Evolutionary conservation across 2,329 filamentous ascomycete species (phyloP).

Genomic region (Coleophoma crateriformis): DNA sequence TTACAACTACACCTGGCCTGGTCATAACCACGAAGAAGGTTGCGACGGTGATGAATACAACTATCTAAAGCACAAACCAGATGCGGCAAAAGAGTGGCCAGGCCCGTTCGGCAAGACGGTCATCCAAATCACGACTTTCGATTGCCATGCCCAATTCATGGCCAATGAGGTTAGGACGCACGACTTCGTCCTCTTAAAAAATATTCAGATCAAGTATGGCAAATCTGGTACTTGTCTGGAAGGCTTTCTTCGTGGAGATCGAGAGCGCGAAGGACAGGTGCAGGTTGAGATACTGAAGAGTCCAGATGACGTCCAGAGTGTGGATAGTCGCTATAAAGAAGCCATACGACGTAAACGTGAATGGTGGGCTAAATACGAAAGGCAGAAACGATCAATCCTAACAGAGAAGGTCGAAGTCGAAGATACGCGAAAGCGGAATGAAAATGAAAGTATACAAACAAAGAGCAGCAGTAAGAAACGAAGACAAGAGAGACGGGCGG

Average conservation of each 20-base stretch:
- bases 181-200: slow-evolving; percentile 61
- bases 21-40: slow-evolving; percentile 21
- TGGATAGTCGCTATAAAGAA: slow-evolving; percentile 45
- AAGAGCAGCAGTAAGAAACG: slow-evolving; percentile 20
- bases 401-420: slow-evolving; percentile 29
- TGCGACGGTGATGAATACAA: slow-evolving; percentile 49
- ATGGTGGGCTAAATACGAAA: slow-evolving; percentile 44
- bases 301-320: slow-evolving; percentile 32
- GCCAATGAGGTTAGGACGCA: slow-evolving; percentile 48
- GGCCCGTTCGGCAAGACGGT: slow-evolving; percentile 71
- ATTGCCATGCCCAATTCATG: slow-evolving; percentile 59
- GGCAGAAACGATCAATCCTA: slow-evolving; percentile 30
- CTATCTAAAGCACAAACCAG: slow-evolving; percentile 36
- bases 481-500: slow-evolving; percentile 23
- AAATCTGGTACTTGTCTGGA: slow-evolving; percentile 55
- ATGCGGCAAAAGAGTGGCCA: slow-evolving; percentile 46
- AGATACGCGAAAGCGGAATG: slow-evolving; percentile 18
- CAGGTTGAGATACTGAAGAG: slow-evolving; percentile 47
- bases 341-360: slow-evolving; percentile 58
- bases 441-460: not conserved
- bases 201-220: slow-evolving; percentile 64
- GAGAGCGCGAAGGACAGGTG: slow-evolving; percentile 40
- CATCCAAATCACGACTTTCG: slow-evolving; percentile 66
- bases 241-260: slow-evolving; percentile 64
- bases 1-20: slow-evolving; percentile 33